phyloP scores from a whole-genome alignment of 2,329 filamentous ascomycete genomes.

The Diaporthe sp. region DNA sequence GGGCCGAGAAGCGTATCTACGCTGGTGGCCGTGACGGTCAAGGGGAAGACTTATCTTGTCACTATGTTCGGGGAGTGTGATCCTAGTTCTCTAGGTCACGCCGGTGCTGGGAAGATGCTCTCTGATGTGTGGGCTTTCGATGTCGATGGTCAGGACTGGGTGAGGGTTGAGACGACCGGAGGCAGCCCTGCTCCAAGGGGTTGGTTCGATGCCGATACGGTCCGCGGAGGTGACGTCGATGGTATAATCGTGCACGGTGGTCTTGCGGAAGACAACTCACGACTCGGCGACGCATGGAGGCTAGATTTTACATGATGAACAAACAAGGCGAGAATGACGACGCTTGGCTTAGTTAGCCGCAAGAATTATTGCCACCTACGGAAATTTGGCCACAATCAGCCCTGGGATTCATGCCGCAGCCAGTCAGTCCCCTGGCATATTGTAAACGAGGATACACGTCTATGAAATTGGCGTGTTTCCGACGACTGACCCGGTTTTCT shows the following conservation, averaged over 20 bases:
- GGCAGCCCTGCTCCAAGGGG: neutral
- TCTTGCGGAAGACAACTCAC: slow-evolving; percentile 10
- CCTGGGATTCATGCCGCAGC: neutral
- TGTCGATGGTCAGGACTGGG: neutral
- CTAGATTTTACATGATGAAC: neutral
- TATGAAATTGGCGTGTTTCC: neutral
- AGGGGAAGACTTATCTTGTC: neutral
- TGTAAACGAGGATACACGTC: too few relatives aligned
- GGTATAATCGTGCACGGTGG: neutral
- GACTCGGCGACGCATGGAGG: slow-evolving; percentile 10
- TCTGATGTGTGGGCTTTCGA: slow-evolving; percentile 17
- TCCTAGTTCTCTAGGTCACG: neutral
- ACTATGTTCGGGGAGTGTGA: slow-evolving; percentile 17
- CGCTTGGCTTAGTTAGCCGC: neutral
- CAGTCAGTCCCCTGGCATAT: too few relatives aligned
- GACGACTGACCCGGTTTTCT: neutral
- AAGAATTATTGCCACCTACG: neutral
- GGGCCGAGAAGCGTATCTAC: slow-evolving; percentile 7
- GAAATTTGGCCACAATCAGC: neutral
- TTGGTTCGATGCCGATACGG: slow-evolving; percentile 1
- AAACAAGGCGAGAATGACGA: neutral
- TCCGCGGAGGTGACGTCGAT: neutral
- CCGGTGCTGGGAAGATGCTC: slow-evolving; percentile 15
- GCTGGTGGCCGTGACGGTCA: neutral
- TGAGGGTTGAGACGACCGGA: neutral